Evolutionary conservation across 2,329 filamentous ascomycete genomes (phyloP).

Genomic region (Fusarium hostae): DNA sequence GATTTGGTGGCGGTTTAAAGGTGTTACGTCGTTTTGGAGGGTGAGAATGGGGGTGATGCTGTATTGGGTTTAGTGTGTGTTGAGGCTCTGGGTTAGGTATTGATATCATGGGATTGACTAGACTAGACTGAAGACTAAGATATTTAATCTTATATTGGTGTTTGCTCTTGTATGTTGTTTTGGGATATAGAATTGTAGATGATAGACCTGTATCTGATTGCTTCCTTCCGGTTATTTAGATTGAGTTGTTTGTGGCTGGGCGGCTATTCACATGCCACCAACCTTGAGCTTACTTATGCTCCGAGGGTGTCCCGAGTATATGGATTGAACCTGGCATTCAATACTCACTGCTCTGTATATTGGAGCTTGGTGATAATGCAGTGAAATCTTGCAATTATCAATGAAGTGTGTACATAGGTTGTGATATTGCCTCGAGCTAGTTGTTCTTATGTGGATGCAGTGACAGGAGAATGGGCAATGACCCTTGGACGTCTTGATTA

Average conservation of each 20-base stretch:
- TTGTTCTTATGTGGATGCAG: no score
- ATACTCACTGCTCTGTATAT: neutral
- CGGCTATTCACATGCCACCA: neutral
- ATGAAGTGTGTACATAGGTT: no score
- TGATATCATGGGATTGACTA: conserved; percentile 2
- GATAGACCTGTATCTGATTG: neutral
- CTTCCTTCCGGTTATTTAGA: neutral
- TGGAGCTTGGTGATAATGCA: no score
- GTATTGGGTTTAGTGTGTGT: conserved; percentile 25
- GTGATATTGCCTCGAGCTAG: no score
- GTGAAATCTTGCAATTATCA: no score
- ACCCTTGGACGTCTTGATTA: neutral
- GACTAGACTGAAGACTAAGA: neutral
- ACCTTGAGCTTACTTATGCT: no score
- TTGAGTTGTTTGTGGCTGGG: neutral
- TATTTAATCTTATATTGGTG: neutral
- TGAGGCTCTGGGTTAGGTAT: conserved; percentile 26
- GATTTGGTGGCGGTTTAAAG: conserved; percentile 20
- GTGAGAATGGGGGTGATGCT: conserved; percentile 8
- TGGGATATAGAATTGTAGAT: neutral
- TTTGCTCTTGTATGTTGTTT: neutral
- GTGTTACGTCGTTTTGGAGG: conserved; percentile 30
- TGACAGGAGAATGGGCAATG: no score
- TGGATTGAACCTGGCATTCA: no score
- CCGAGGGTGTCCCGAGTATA: no score